Percentiles rank a stretch among this genome's conserved stretches.
phyloP scores from a whole-genome alignment of 2,329 filamentous ascomycete genomes.

The Fusarium torreyae region DNA sequence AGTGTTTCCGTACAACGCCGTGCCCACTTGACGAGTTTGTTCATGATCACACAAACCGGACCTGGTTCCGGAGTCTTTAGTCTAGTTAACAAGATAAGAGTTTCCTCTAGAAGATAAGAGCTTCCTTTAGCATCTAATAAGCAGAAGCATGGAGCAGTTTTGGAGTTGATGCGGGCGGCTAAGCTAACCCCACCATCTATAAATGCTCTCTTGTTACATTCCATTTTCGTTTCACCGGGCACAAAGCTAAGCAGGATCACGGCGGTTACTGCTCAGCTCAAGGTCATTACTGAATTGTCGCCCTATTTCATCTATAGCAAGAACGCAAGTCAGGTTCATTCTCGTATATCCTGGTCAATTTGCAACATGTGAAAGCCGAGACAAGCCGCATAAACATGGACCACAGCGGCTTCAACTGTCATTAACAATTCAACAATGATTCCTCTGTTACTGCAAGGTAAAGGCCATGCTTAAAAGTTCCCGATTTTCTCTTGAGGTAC shows the following conservation, averaged over 20 bases:
- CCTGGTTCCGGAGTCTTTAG: slow-evolving; percentile 13
- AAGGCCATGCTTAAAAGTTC: not conserved
- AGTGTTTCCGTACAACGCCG: slow-evolving; percentile 35
- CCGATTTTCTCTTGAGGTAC: not conserved
- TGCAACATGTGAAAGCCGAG: not conserved
- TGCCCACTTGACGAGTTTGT: slow-evolving; percentile 35
- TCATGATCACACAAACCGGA: slow-evolving; percentile 27
- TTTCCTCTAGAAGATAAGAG: slow-evolving; percentile 1
- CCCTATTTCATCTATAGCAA: not conserved
- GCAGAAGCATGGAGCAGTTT: slow-evolving; percentile 27
- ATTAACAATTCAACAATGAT: slow-evolving; percentile 6
- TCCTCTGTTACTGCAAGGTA: not conserved
- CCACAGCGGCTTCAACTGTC: not conserved
- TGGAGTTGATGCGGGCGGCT: slow-evolving; percentile 17
- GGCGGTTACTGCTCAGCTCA: not conserved
- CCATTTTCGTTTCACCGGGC: slow-evolving; percentile 1
- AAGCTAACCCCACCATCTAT: slow-evolving; percentile 16
- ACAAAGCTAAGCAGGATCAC: not conserved
- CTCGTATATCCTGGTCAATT: not conserved
- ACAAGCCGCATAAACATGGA: not conserved
- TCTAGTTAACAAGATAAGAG: slow-evolving; percentile 26
- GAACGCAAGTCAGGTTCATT: not conserved
- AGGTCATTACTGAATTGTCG: not conserved
- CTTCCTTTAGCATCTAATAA: slow-evolving; percentile 3
- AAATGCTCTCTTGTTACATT: slow-evolving; percentile 12